phyloP scores from a whole-genome alignment of 2,329 filamentous ascomycete genomes.

The Hypocrella siamensis region DNA sequence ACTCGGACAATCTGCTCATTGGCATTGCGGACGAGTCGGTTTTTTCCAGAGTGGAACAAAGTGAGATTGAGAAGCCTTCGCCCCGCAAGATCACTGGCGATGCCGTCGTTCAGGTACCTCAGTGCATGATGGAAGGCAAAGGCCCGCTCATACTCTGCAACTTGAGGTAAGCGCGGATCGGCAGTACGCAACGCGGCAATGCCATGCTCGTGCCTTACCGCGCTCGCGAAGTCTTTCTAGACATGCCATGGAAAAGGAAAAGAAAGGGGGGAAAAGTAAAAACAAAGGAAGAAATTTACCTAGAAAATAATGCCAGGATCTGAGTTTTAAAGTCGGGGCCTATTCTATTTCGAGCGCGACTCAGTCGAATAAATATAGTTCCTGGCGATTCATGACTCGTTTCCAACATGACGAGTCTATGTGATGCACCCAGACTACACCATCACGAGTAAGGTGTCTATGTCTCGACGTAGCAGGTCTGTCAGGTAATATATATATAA shows the following conservation, averaged over 20 bases:
- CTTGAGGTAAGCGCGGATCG: conserved; percentile 20
- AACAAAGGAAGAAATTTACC: too few species aligned
- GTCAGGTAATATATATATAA: too few species aligned
- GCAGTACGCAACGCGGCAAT: conserved; percentile 7
- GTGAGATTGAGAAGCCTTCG: conserved; percentile 14
- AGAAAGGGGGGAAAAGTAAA: too few species aligned
- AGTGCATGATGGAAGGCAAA: conserved; percentile 14
- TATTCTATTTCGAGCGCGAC: too few species aligned
- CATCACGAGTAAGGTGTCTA: too few species aligned
- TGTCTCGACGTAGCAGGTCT: too few species aligned
- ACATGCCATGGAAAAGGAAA: conserved; percentile 18
- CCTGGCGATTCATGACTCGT: too few species aligned
- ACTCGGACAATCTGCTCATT: conserved; percentile 20
- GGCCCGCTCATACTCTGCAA: conserved; percentile 17
- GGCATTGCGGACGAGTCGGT: conserved; percentile 15
- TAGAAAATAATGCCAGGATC: too few species aligned
- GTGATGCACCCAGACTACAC: too few species aligned
- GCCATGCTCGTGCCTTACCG: conserved; percentile 16
- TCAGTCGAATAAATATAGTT: too few species aligned
- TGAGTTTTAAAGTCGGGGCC: too few species aligned
- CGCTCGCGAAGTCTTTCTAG: conserved; percentile 21
- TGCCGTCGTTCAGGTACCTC: conserved; percentile 15
- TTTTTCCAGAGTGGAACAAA: conserved; percentile 14
- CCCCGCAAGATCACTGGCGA: conserved; percentile 14
- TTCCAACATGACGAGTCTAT: too few species aligned